These are phyloP conservation scores for Sclerotiophoma versabilis DNA, from an alignment of 2,329 filamentous ascomycete species.

Conservation along the genomic window DNA sequence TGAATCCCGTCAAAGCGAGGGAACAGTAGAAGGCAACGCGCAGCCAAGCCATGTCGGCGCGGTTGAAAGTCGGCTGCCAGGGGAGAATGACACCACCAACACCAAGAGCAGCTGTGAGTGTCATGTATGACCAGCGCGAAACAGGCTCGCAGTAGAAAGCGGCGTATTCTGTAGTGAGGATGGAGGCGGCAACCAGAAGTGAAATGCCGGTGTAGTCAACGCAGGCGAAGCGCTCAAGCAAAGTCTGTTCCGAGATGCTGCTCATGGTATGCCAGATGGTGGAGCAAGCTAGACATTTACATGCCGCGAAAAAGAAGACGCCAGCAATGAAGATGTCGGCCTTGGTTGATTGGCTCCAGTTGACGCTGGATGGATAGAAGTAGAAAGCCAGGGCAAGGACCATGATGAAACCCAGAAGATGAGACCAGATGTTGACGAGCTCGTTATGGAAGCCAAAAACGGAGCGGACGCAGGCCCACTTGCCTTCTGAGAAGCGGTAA, in stretches of 20 bases:
- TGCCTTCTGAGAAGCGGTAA: slow-evolving; percentile 93
- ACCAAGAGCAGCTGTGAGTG: slow-evolving; percentile 79
- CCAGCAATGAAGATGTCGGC: slow-evolving; percentile 90
- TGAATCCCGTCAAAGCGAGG: slow-evolving; percentile 84
- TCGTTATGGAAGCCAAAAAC: slow-evolving; percentile 90
- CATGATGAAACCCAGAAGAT: slow-evolving; percentile 85
- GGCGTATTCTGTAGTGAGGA: slow-evolving; percentile 98
- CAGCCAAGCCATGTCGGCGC: slow-evolving; percentile 88
- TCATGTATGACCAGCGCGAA: slow-evolving; percentile 86
- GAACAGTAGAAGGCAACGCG: slow-evolving; percentile 91
- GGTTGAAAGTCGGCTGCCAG: slow-evolving; percentile 96
- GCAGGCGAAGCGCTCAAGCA: slow-evolving; percentile 95
- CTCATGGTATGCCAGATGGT: slow-evolving; percentile 99
- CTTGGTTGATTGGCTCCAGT: slow-evolving; percentile 86
- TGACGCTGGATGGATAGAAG: slow-evolving; percentile 88
- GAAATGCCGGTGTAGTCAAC: slow-evolving; percentile 99
- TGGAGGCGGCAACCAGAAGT: slow-evolving; percentile 90
- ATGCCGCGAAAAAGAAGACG: slow-evolving; percentile 94
- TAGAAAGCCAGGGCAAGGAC: slow-evolving; percentile 91
- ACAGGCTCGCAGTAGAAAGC: slow-evolving; percentile 97
- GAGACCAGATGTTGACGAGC: slow-evolving; percentile 97
- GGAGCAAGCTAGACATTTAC: slow-evolving; percentile 92
- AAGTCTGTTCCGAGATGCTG: slow-evolving; percentile 85
- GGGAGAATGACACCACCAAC: slow-evolving; percentile 88
- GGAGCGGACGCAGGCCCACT: slow-evolving; percentile 85